A percentile compares a stretch with the other conserved stretches of the same genome.
Conservation (phyloP, 1,284 basidiomycete species). For the Marasmius sp. region DNA sequence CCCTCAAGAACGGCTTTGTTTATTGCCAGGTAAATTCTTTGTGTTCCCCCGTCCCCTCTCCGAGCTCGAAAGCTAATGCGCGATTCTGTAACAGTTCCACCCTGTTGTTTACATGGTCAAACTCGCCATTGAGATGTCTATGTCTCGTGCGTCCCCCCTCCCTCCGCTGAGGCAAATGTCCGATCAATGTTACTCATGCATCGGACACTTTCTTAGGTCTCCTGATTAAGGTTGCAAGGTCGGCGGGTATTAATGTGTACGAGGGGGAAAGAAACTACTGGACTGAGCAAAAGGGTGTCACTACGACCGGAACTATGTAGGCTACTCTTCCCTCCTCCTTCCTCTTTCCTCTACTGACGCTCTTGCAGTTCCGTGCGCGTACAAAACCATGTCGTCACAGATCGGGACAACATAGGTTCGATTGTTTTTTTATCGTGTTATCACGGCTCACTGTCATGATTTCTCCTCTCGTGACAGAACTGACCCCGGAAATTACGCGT, state of each 20-base stretch:
- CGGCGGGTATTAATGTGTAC: conserved; percentile 2
- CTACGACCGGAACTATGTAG: background rate
- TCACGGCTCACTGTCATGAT: too few relatives aligned
- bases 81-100: background rate
- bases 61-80: background rate
- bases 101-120: conserved; percentile 6
- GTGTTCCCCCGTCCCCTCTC: background rate
- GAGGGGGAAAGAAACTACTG: background rate
- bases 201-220: background rate
- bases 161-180: background rate
- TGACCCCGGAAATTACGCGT: too few relatives aligned
- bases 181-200: too few relatives aligned
- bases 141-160: background rate
- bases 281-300: background rate
- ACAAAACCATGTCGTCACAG: background rate
- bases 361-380: background rate
- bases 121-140: conserved; percentile 5
- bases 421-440: too few relatives aligned
- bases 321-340: background rate
- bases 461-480: too few relatives aligned
- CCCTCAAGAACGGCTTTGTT: background rate
- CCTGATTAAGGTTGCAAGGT: conserved; percentile 5
- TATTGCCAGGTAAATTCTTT: conserved; percentile 1
- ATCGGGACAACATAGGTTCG: too few relatives aligned
- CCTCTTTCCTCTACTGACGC: background rate